Base-by-base conservation (phyloP, 768 basidiomycete genomes). In the Wakefieldia striispora region DNA sequence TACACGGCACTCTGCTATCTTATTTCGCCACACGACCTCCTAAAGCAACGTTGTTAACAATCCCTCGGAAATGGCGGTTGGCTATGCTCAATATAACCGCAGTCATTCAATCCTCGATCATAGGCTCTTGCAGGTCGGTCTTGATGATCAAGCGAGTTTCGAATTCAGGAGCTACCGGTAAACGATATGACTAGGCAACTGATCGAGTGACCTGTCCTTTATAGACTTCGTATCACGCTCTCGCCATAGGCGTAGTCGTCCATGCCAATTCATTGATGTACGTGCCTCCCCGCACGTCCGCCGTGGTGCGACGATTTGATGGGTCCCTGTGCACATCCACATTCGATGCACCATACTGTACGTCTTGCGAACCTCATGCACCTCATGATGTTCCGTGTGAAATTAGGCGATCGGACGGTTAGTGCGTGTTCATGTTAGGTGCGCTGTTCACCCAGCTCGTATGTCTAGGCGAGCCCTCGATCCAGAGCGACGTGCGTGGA, bases 31-130 rank as follows among this genome's bases (percentile, higher is more conserved):
- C n/a, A 17, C 27, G 16, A 31, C 19, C 20, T 20, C 5, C 17
- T 21, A 24, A 9, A 19, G 21, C 6, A 20, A 24, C 12, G 23
- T 53, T 36, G 43, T 17, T 49, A 36, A 31, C 38, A 29, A 23
- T 19, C 21, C 31, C 40, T 39, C 59, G 53, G 56, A 62, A 47
- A 62, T 60, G 36, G 41, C 20, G 20, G 14, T 16, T 43, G 60
- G 51, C 60, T 57, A 53, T 60, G 59, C 50, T 42, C 53, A 29
- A 53, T 43, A n/a, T 59, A 26, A 33, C 44, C 38, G 16, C 44
- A 40, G 16, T 26, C 33, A 20, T 31, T 49, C 41, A 35, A 35
- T 47, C 23, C 27, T 37, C 26, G n/a, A 11, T 23, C 44, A 24
- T 38, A 26, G n/a, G 20, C 21, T 11, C 45, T 35, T 40, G 17